phyloP scores from a whole-genome alignment of 1,139 yeast genomes.

The Nadsonia starkeyi-henricii region DNA sequence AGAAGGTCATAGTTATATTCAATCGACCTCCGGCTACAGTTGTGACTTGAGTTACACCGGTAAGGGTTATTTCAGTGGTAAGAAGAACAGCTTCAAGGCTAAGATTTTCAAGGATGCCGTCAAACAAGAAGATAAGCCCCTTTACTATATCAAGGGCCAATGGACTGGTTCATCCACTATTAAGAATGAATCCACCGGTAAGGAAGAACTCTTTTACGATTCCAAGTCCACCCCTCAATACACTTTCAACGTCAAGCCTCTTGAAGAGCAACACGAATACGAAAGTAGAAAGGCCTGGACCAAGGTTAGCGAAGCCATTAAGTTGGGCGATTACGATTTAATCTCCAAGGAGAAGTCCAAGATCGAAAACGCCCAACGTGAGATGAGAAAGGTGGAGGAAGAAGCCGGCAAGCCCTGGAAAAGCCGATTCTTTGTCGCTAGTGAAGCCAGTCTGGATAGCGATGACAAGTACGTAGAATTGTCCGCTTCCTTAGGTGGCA shows the following conservation, averaged over 20 bases:
- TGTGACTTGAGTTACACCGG: constrained; percentile 75
- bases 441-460: constrained; percentile 11
- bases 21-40: constrained; percentile 63
- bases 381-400: constrained; percentile 55
- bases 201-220: constrained; percentile 52
- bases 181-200: constrained; percentile 21
- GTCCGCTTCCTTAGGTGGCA: constrained; percentile 11
- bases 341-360: constrained; percentile 61
- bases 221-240: constrained; percentile 37
- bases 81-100: constrained; percentile 84
- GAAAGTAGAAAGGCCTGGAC: constrained; percentile 81
- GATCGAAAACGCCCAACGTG: constrained; percentile 76
- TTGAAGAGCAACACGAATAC: constrained; percentile 57
- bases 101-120: constrained; percentile 44
- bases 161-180: constrained; percentile 70
- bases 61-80: constrained; percentile 91
- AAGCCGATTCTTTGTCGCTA: constrained; percentile 53
- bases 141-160: constrained; percentile 75
- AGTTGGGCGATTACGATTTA: constrained; percentile 53
- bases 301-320: constrained; percentile 79
- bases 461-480: constrained; percentile 11
- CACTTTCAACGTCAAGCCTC: constrained; percentile 57
- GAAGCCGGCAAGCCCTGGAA: constrained; percentile 53
- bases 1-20: constrained; percentile 74
- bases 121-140: constrained; percentile 37